Conservation (phyloP, 306 rosid species). For the Cucumis melo region DNA sequence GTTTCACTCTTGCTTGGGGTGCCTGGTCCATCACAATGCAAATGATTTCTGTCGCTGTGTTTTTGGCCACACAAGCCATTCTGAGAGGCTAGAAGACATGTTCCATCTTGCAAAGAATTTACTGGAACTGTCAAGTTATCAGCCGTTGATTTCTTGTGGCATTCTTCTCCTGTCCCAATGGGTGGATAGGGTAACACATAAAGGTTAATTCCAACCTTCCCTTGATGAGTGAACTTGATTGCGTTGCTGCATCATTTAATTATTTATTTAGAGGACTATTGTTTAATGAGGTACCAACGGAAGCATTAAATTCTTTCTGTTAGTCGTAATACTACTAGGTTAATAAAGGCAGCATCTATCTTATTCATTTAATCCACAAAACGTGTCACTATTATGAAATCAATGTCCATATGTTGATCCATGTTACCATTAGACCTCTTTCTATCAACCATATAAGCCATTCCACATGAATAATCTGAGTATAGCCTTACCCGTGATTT, state of each 20-base stretch:
- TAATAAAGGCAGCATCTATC: neutral
- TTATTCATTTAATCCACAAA: neutral
- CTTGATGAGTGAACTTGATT: conserved; percentile 89
- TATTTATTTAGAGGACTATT: neutral
- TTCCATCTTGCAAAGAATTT: conserved; percentile 43
- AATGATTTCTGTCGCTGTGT: conserved; percentile 24
- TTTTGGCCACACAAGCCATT: conserved; percentile 18
- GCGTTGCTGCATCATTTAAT: conserved; percentile 58
- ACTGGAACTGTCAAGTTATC: conserved; percentile 19
- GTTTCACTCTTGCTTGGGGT: conserved; percentile 37
- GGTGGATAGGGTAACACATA: conserved; percentile 47
- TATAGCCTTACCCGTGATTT: neutral
- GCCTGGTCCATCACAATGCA: conserved; percentile 27
- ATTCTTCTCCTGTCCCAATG: conserved; percentile 30
- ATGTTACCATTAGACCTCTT: neutral
- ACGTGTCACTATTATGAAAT: neutral
- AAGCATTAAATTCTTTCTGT: neutral
- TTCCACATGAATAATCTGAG: neutral
- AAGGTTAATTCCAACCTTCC: conserved; percentile 80
- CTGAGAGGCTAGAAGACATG: conserved; percentile 19
- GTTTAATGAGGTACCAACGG: neutral
- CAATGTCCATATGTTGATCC: neutral
- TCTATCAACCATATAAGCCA: neutral
- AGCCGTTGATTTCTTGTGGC: conserved; percentile 18
- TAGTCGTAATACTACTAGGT: neutral